Percentiles rank a stretch among this genome's conserved stretches.
Evolutionary conservation across 2,329 filamentous ascomycete species (phyloP).

Genomic region (Aquanectria penicillioides): DNA sequence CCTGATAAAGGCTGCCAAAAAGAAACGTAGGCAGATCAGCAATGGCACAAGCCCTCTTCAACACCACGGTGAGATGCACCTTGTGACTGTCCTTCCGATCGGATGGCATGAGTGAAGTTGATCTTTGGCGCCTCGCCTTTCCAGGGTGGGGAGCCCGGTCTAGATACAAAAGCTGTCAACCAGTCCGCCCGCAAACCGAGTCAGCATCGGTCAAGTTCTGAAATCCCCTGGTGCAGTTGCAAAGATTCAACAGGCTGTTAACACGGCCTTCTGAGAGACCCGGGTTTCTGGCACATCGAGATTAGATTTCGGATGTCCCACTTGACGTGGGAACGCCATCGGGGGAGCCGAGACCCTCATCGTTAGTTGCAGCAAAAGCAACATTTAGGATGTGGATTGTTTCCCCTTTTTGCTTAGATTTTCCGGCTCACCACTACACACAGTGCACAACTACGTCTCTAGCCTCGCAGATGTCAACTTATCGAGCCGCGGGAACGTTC

Average conservation of each 20-base stretch:
- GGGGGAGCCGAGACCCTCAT: constrained; percentile 6
- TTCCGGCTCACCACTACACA: no score
- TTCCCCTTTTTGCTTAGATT: no score
- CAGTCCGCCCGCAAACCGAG: no score
- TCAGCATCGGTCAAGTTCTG: background rate
- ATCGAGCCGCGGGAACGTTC: no score
- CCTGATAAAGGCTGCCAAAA: no score
- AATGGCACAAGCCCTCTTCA: no score
- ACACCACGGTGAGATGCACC: no score
- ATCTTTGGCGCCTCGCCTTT: background rate
- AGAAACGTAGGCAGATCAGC: no score
- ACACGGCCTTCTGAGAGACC: background rate
- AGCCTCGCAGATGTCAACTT: no score
- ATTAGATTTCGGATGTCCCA: constrained; percentile 10
- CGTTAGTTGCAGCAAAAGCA: constrained; percentile 16
- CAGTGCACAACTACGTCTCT: no score
- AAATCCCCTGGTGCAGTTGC: background rate
- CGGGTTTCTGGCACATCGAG: constrained; percentile 7
- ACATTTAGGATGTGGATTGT: constrained; percentile 1
- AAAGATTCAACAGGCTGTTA: background rate
- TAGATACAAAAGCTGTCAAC: background rate
- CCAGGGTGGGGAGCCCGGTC: background rate
- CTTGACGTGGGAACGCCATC: constrained; percentile 6
- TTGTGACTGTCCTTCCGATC: background rate
- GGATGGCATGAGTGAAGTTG: background rate